Evolutionary conservation across 176 grass and related monocot species (phyloP).

Genomic region (Metroxylon sagu): DNA sequence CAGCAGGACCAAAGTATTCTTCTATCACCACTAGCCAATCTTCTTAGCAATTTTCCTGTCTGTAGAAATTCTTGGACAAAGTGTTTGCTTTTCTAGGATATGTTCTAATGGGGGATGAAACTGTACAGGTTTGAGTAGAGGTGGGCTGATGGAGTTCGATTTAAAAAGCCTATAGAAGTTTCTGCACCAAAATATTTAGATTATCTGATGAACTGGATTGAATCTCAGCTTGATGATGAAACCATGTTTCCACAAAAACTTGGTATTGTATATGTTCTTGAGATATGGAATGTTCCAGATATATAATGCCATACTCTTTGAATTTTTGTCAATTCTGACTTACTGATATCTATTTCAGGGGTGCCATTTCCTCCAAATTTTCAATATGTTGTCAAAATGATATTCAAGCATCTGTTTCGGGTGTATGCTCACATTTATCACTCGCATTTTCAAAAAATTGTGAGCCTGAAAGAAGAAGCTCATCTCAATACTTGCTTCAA

Average conservation of each 20-base stretch:
- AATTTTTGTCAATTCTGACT: no score
- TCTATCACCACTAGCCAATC: background rate
- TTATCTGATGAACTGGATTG: slow-evolving; percentile 95
- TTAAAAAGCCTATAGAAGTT: slow-evolving; percentile 82
- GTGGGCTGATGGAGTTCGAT: slow-evolving; percentile 87
- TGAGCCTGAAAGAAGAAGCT: slow-evolving; percentile 78
- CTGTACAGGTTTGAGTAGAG: slow-evolving; percentile 74
- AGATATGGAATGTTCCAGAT: no score
- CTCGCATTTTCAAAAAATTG: slow-evolving; percentile 75
- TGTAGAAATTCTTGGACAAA: no score
- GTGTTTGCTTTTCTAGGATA: no score
- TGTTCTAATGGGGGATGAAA: background rate
- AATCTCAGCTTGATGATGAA: slow-evolving; percentile 68
- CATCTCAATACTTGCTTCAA: slow-evolving; percentile 99
- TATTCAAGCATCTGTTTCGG: slow-evolving; percentile 95
- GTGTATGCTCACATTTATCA: slow-evolving; percentile 92
- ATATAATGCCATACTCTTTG: no score
- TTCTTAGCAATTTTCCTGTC: no score
- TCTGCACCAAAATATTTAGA: slow-evolving; percentile 86
- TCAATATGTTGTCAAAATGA: slow-evolving; percentile 55
- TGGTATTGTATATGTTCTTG: slow-evolving; percentile 27
- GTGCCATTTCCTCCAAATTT: slow-evolving; percentile 87
- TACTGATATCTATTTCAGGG: slow-evolving; percentile 21
- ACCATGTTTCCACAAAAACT: slow-evolving; percentile 82
- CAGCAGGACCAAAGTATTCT: slow-evolving; percentile 80